Evolutionary conservation across 192 early-diverging fungal genomes (phyloP), one percentile per base, ranked within the genome.

Genomic region (Coemansia umbellata): DNA sequence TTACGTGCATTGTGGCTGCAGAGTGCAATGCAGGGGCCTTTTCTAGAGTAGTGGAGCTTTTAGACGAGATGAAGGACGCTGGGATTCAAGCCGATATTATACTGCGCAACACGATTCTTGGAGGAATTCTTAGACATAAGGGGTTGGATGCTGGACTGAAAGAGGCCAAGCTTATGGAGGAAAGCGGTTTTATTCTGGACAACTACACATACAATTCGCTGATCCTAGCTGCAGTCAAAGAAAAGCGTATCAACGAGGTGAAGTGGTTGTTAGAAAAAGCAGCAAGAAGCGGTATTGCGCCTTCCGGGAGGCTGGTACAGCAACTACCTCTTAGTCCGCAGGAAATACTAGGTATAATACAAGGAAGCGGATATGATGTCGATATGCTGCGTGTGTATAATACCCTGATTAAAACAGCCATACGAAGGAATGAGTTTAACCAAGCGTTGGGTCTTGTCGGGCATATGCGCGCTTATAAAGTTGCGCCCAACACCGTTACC

Each of bases 341-440:
- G 9, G 60, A 66, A 41, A 44, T 60, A 1, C 52, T 74, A 22
- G 56, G 56, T 5, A 53, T 60, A 3, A 36, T 74, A 37, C 47
- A 44, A 9, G 18, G 37, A 21, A 40, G 49, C 4, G 37, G 56
- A 17, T 50, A 37, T 17, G 21, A 21, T 15, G 37, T 66, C 15
- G 63, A 60, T 33, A 60, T 42, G 28, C 41, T 58, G 8, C 66
- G 74, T 3, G 41, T 66, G 19, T 76, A 76, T 51, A 76, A 76
- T 28, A 50, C 58, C 19, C 65, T 76, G 2, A 65, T 76, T 26
- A 41, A 55, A 21, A 39, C 58, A 13, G 36, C 58, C 5, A 60
- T 63, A 59, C 57, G 66, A 17, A 22, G 43, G 53, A 76, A 76
- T 48, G 32, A 53, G 19, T 76, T 76, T 33, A 47, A 17, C 9